A percentile compares a stretch with the other conserved stretches of the same genome.
These are phyloP conservation scores for Fusarium agapanthi DNA, from an alignment of 2,329 filamentous ascomycete species.

Conservation along the genomic window DNA sequence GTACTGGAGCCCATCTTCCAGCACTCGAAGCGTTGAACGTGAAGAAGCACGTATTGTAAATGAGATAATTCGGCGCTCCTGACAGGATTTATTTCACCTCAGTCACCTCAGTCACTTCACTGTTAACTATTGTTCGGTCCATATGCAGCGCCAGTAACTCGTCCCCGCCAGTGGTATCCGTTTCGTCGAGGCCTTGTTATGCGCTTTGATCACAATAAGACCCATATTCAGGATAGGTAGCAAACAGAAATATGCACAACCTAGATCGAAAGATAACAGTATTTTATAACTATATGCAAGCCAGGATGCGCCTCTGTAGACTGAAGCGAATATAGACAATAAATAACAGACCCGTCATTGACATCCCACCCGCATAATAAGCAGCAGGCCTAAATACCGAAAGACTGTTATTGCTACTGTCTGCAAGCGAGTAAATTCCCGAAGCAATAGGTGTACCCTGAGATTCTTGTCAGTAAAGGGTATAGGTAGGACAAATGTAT, in stretches of 20 bases:
- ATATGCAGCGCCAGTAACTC: too few relatives aligned
- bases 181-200: not conserved
- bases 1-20: accelerated
- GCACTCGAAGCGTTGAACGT: too few relatives aligned
- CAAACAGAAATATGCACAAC: not conserved
- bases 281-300: not conserved
- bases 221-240: accelerated
- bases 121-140: accelerated
- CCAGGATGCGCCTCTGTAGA: not conserved
- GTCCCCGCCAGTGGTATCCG: accelerated
- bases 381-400: slow-evolving; percentile 25
- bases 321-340: slow-evolving; percentile 20
- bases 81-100: accelerated
- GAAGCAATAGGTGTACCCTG: slow-evolving; percentile 38
- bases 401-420: not conserved
- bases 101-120: accelerated
- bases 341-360: slow-evolving; percentile 20
- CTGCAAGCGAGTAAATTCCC: slow-evolving; percentile 29
- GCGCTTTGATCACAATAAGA: accelerated
- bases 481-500: accelerated
- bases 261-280: not conserved
- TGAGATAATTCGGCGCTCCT: too few relatives aligned
- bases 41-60: too few relatives aligned
- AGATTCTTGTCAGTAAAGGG: not conserved
- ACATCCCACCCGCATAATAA: slow-evolving; percentile 31